Evolutionary conservation across 176 grass and related monocot genomes (phyloP).

Genomic region (Phragmites australis): DNA sequence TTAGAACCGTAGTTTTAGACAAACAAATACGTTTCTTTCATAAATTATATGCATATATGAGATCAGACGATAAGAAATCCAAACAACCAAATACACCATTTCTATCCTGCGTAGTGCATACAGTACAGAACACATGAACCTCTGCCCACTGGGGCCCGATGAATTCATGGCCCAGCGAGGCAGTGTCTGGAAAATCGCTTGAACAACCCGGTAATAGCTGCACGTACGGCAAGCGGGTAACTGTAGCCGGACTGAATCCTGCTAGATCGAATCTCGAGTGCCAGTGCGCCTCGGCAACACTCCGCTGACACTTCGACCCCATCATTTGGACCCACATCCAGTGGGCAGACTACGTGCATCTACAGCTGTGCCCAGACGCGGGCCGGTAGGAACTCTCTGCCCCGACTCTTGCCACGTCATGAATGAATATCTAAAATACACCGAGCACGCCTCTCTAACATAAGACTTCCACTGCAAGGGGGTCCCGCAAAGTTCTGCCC

Average conservation of each 20-base stretch:
- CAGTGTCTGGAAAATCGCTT: not conserved
- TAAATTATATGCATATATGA: too few species aligned
- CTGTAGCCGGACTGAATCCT: constrained; percentile 18
- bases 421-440: not conserved
- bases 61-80: too few species aligned
- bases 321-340: not conserved
- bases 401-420: constrained; percentile 37
- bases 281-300: rapidly evolving
- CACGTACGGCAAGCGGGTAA: constrained; percentile 1
- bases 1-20: too few species aligned
- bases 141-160: not conserved
- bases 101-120: too few species aligned
- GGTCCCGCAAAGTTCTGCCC: rapidly evolving
- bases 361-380: not conserved
- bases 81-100: too few species aligned
- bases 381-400: constrained; percentile 17
- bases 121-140: not conserved
- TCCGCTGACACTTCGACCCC: not conserved
- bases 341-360: not conserved
- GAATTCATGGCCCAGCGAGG: not conserved
- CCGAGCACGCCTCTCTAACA: not conserved
- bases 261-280: constrained; percentile 32
- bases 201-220: not conserved
- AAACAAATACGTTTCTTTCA: too few species aligned
- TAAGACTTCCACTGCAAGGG: not conserved